phyloP scores from a whole-genome alignment of 768 basidiomycete genomes.

The Cubamyces sp. region DNA sequence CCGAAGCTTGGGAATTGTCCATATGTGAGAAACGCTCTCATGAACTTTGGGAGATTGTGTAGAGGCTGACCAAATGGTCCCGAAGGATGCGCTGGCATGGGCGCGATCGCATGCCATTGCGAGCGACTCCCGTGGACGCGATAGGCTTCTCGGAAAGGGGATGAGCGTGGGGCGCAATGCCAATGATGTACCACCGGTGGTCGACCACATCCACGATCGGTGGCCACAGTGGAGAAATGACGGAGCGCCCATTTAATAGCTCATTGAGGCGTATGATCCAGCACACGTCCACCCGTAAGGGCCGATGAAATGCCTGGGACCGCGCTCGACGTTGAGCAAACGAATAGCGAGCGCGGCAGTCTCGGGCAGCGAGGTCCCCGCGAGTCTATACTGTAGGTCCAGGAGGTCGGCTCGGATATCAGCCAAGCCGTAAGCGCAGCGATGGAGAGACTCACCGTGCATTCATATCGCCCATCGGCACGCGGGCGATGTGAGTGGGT shows the following conservation, averaged over 20 bases:
- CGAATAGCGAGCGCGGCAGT: neutral
- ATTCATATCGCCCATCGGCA: neutral
- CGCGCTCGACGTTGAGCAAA: no score
- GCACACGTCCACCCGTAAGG: no score
- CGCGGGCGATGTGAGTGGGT: neutral
- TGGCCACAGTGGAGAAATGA: no score
- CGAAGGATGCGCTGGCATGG: neutral
- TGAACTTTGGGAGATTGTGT: neutral
- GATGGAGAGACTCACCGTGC: neutral
- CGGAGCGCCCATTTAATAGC: no score
- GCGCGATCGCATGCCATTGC: neutral
- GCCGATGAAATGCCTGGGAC: no score
- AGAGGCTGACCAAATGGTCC: neutral
- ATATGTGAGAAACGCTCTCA: constrained; percentile 20
- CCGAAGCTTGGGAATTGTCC: constrained; percentile 5
- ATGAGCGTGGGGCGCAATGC: no score
- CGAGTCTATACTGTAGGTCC: neutral
- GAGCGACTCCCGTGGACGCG: no score
- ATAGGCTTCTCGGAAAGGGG: no score
- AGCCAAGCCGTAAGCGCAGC: constrained; percentile 9
- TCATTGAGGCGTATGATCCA: no score
- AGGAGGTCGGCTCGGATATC: neutral
- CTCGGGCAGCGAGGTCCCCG: neutral
- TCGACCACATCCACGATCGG: no score
- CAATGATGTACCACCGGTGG: no score